phyloP scores from a whole-genome alignment of 2,329 filamentous ascomycete genomes.

The Colletotrichum viniferum region DNA sequence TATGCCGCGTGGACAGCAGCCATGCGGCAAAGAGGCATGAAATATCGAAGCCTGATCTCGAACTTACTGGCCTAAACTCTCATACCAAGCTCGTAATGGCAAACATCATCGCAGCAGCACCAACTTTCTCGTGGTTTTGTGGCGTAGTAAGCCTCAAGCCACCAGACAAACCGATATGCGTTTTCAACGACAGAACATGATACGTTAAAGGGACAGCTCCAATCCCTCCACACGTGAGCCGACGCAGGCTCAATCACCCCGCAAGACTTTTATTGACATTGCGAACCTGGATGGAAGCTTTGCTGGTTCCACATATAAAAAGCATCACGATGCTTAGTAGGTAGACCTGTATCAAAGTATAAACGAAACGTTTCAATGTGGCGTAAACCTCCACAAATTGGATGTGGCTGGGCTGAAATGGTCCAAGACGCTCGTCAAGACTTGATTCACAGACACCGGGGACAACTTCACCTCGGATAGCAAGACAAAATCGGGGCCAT shows the following conservation, averaged over 20 bases:
- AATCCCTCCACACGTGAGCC: background rate
- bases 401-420: background rate
- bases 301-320: background rate
- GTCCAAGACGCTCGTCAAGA: background rate
- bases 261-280: background rate
- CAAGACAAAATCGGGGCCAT: background rate
- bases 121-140: background rate
- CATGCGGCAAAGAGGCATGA: background rate
- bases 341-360: background rate
- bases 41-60: background rate
- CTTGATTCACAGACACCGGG: background rate
- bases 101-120: background rate
- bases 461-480: background rate
- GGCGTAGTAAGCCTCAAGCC: background rate
- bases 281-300: background rate
- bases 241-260: background rate
- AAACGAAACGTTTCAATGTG: background rate
- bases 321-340: background rate
- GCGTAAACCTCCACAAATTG: background rate
- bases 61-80: background rate
- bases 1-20: background rate
- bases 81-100: background rate
- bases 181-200: background rate
- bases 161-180: background rate
- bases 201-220: background rate